A percentile compares a stretch with the other conserved stretches of the same genome.
Conservation (phyloP, 108 stramenopile genomes). For the Discostella stelligeroides region DNA sequence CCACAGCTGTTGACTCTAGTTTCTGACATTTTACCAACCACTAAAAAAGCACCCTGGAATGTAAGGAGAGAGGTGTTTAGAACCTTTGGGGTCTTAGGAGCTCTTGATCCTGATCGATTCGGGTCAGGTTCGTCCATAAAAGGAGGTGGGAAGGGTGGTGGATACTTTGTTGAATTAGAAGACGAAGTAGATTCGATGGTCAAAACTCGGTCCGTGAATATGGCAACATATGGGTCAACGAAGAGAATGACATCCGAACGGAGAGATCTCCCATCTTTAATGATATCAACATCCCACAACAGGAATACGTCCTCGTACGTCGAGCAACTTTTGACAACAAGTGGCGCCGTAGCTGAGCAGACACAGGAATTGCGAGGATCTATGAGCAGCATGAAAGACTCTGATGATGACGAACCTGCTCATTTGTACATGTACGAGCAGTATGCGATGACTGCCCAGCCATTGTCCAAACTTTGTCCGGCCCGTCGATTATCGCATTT, state of each 20-base stretch:
- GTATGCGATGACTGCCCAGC: slow-evolving; percentile 88
- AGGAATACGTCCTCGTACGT: slow-evolving; percentile 22
- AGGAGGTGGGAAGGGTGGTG: slow-evolving; percentile 82
- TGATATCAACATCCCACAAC: not conserved
- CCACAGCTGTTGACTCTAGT: slow-evolving; percentile 86
- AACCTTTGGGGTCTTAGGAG: slow-evolving; percentile 93
- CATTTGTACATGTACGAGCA: slow-evolving; percentile 91
- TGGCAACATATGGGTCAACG: slow-evolving; percentile 21
- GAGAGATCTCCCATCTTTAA: slow-evolving; percentile 18
- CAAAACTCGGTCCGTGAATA: not conserved
- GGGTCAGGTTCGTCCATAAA: slow-evolving; percentile 64
- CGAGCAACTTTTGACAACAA: slow-evolving; percentile 6
- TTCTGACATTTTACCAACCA: slow-evolving; percentile 79
- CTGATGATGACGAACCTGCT: slow-evolving; percentile 77
- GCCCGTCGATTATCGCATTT: slow-evolving; percentile 69
- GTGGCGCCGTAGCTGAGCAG: slow-evolving; percentile 1
- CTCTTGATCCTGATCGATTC: slow-evolving; percentile 92
- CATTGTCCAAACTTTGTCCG: slow-evolving; percentile 68
- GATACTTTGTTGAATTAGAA: slow-evolving; percentile 73
- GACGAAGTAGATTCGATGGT: slow-evolving; percentile 20
- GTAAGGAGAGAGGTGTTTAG: slow-evolving; percentile 92
- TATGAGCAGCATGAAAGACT: slow-evolving; percentile 33
- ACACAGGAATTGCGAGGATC: slow-evolving; percentile 3
- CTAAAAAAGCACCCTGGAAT: slow-evolving; percentile 83
- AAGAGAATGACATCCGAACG: slow-evolving; percentile 15